Conservation (phyloP, 306 rosid species). For the Elaeagnus macrophylla region DNA sequence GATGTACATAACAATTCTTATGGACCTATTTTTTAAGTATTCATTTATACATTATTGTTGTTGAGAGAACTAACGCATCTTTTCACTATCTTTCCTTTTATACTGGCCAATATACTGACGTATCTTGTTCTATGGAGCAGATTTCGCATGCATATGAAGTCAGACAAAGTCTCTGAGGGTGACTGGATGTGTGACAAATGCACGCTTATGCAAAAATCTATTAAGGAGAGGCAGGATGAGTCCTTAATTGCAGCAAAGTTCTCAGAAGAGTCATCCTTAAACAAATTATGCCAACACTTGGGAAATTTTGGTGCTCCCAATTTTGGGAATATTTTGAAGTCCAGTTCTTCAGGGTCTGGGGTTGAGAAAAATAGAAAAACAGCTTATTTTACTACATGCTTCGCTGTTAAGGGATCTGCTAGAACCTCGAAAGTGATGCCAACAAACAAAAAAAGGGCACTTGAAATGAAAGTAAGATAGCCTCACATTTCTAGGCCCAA, state of each 20-base stretch:
- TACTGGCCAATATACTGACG: slow-evolving; percentile 2
- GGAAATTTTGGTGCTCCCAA: not conserved
- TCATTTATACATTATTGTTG: not conserved
- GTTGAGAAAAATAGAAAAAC: not conserved
- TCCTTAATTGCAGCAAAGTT: slow-evolving; percentile 3
- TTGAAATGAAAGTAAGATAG: slow-evolving; percentile 2
- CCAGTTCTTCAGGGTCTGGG: not conserved
- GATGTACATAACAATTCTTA: slow-evolving; percentile 20
- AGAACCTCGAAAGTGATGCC: slow-evolving; percentile 9
- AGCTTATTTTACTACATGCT: slow-evolving; percentile 3
- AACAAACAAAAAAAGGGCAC: slow-evolving; percentile 5
- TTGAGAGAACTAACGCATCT: not conserved
- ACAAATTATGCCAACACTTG: not conserved
- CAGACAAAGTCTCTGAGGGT: slow-evolving; percentile 11
- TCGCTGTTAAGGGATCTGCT: slow-evolving; percentile 10
- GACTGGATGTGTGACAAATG: slow-evolving; percentile 35
- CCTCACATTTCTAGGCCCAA: slow-evolving; percentile 10
- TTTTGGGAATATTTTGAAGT: slow-evolving; percentile 12
- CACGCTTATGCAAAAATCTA: slow-evolving; percentile 9
- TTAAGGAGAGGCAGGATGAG: slow-evolving; percentile 12
- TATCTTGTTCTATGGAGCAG: slow-evolving; percentile 26
- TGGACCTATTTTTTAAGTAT: slow-evolving; percentile 1
- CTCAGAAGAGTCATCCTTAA: slow-evolving; percentile 2
- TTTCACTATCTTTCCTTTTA: not conserved
- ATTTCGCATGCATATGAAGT: slow-evolving; percentile 25